Base-by-base conservation (phyloP, 257 asterid genomes). In the Scutellaria galericulata region DNA sequence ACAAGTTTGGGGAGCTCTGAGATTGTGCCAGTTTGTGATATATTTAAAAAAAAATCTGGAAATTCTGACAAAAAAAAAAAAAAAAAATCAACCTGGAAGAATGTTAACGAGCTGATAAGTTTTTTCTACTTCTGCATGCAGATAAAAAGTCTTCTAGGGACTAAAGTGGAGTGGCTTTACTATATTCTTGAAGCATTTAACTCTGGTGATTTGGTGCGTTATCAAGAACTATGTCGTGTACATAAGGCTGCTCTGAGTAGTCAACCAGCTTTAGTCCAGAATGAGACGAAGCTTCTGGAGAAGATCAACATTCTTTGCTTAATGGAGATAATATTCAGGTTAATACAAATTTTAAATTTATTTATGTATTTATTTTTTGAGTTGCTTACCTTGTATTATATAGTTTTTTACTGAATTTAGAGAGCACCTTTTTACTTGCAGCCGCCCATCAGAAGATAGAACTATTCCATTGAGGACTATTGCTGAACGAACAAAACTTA, bases 311-410 rank as follows among this genome's bases (percentile, higher is more conserved):
- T 95, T 75, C 97, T 95, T 59, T 87, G 97, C 80, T 87, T 95
- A 86, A 95, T 95, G 98, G 99, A 95, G 76, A 95, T 89, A 62
- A 92, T 92, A 62, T 90, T 95, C 92, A 90, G 98, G 99, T 95
- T 62, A 68, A 6, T 39, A 18, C 6, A 7, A 1, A 54, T 31
- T 31, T 31, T 31, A 2, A 4, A 1, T 31, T 22, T 64, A 9
- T 50, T 20, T 53, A 20, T 11, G 41, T 52, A 10, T 42, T 8
- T n/a, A 63, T 40, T 22, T 18, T 27, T 67, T 4, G 42, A 52
- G 4, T 7, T 59, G 70, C 15, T 48, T 40, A 51, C 35, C 53
- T 54, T 50, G 42, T 44, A 44, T 56, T 73, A 24, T 62, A 53
- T 57, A 59, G 2, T 18, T 57, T 44, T 56, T 76, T 66, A 24